phyloP scores from a whole-genome alignment of 306 rosid species.

The Quercus suber region DNA sequence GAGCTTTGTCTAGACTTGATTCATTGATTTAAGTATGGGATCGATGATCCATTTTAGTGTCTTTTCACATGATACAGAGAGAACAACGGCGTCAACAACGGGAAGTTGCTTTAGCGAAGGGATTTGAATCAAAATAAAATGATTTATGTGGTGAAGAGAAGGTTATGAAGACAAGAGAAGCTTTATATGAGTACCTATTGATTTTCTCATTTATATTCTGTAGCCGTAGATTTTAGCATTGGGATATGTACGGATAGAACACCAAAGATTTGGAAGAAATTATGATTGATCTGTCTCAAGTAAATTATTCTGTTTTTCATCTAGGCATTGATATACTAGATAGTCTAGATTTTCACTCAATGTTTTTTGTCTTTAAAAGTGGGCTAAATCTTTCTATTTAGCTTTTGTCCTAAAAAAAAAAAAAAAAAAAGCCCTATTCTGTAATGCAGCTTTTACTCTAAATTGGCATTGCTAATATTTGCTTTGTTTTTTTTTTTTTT shows the following conservation, averaged over 20 bases:
- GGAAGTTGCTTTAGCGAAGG: conserved; percentile 23
- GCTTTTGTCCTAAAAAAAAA: background rate
- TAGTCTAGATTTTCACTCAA: background rate
- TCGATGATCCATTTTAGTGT: background rate
- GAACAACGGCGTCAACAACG: conserved; percentile 29
- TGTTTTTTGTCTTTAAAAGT: background rate
- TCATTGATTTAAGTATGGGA: background rate
- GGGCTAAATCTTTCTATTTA: background rate
- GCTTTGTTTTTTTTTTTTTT: too few relatives aligned
- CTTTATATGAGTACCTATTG: background rate
- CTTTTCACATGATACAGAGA: conserved; percentile 28
- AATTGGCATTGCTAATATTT: too few relatives aligned
- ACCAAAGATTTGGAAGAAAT: background rate
- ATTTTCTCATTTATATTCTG: background rate
- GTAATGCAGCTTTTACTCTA: too few relatives aligned
- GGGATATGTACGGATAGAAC: background rate
- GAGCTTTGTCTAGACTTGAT: background rate
- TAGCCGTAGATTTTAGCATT: background rate
- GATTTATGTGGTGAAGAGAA: background rate
- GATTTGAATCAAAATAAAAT: background rate
- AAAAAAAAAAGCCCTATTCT: background rate
- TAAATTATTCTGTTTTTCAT: background rate
- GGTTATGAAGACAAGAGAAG: background rate
- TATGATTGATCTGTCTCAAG: too few relatives aligned
- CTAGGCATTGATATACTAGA: background rate